Evolutionary conservation across 2,329 filamentous ascomycete species (phyloP), one percentile per base, ranked within the genome.

Genomic region (Fusarium buharicum): DNA sequence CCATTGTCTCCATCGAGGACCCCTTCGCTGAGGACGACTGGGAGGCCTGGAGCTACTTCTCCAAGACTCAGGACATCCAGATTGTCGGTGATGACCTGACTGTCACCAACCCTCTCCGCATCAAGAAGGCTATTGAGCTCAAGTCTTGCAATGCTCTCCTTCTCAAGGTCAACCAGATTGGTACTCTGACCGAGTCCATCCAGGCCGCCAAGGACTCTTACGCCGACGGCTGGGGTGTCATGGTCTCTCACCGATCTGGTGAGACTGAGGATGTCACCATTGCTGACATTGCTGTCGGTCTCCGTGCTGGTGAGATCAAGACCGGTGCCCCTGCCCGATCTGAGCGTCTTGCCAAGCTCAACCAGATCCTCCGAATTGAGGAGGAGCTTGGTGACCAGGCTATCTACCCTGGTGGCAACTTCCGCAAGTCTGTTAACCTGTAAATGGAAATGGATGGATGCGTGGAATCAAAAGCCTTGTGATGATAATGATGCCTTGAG

Each of bases 31-130:
- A 99, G 88, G 95, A 98, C 76, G 95, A 99, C 86, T 99, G 95
- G 95, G 94, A 98, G 88, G 95, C 95, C 64, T 99, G 95, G 95
- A 96, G 92, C 88, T 97, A 98, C 90, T 99, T 98, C 90, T 97
- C 90, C 90, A 97, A 97, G 91, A 95, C 92, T 74, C 93, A 92
- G 77, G 89, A 97, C 81, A 93, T 96, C 86, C 95, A 99, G 87
- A 93, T 99, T 77, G 95, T 99, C 70, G 95, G 90, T 84, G 95
- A 99, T 77, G 95, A 99, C 78, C 82, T 99, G 86, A 98, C 95
- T 70, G 95, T 99, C 81, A 99, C 95, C 81, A 99, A 99, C 89
- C 95, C 95, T 66, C 83, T 91, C 74, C 94, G 95, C 81, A 99
- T 99, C 88, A 97, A 98, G 92, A 96, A 96, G 87, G 95, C 95